phyloP scores from a whole-genome alignment of 441 rosid species.

The Gossypium davidsonii region DNA sequence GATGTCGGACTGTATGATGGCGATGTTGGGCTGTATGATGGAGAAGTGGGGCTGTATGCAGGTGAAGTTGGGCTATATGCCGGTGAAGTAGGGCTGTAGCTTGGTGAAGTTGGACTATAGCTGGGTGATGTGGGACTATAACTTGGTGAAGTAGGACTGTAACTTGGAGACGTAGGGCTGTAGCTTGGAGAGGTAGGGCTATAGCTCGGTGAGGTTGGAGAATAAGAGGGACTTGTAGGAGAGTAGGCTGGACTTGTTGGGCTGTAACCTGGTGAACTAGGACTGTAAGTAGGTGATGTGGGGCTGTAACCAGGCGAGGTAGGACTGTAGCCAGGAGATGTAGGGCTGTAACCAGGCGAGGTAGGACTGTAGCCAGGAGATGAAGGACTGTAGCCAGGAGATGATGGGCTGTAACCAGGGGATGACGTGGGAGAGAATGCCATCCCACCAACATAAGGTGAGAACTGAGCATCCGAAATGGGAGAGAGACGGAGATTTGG shows the following conservation, averaged over 20 bases:
- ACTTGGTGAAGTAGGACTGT: conserved; percentile 76
- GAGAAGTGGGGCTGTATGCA: conserved; percentile 57
- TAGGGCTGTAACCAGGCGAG: conserved; percentile 68
- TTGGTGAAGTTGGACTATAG: conserved; percentile 75
- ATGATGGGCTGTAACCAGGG: conserved; percentile 79
- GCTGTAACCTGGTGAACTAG: conserved; percentile 76
- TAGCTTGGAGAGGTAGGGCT: conserved; percentile 87
- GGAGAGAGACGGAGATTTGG: conserved; percentile 83
- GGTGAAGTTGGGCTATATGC: conserved; percentile 80
- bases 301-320: conserved; percentile 66
- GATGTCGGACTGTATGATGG: conserved; percentile 62
- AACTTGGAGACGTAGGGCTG: conserved; percentile 78
- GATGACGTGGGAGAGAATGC: conserved; percentile 81
- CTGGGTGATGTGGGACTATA: conserved; percentile 79
- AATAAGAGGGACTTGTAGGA: conserved; percentile 46
- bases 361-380: conserved; percentile 85
- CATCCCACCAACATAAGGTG: conserved; percentile 86
- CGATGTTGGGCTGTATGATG: conserved; percentile 59
- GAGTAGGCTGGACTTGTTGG: conserved; percentile 59
- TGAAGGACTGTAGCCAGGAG: conserved; percentile 66
- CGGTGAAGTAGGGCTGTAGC: conserved; percentile 61
- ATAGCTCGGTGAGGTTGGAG: conserved; percentile 77
- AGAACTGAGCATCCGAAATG: conserved; percentile 69
- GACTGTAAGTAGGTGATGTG: conserved; percentile 64
- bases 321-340: conserved; percentile 82